Evolutionary conservation across 305 asterid species (phyloP).

Genomic region (Solanum chacoense): DNA sequence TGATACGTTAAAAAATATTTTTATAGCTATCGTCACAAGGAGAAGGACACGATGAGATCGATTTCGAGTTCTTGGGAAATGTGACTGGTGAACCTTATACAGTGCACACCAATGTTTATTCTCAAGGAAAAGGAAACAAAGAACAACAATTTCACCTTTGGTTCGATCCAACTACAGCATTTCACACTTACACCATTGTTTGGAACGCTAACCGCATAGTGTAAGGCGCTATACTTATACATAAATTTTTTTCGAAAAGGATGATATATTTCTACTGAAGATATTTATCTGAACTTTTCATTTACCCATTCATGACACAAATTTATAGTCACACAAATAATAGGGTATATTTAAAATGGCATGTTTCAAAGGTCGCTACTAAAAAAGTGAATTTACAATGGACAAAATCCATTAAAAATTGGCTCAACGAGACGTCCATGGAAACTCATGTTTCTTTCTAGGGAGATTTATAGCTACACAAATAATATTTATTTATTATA

Average conservation of each 20-base stretch:
- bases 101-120: slow-evolving; percentile 34
- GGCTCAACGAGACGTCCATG: background rate
- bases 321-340: background rate
- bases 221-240: slow-evolving; percentile 4
- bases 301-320: background rate
- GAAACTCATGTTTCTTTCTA: background rate
- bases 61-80: slow-evolving; percentile 45
- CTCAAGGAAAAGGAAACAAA: slow-evolving; percentile 38
- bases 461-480: rapidly evolving
- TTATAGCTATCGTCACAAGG: slow-evolving; percentile 33
- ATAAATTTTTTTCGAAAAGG: rapidly evolving
- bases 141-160: slow-evolving; percentile 43
- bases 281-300: too few relatives aligned
- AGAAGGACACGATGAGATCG: slow-evolving; percentile 36
- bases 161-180: slow-evolving; percentile 42
- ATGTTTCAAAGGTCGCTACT: background rate
- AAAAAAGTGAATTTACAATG: background rate
- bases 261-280: background rate
- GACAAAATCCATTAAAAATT: background rate
- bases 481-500: too few relatives aligned
- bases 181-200: slow-evolving; percentile 43
- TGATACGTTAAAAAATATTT: background rate
- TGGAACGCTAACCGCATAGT: slow-evolving; percentile 38
- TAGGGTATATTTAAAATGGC: too few relatives aligned
- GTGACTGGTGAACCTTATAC: slow-evolving; percentile 33